Evolutionary conservation across 163 green algal species (phyloP).

Genomic region (Scenedesmus sp.): DNA sequence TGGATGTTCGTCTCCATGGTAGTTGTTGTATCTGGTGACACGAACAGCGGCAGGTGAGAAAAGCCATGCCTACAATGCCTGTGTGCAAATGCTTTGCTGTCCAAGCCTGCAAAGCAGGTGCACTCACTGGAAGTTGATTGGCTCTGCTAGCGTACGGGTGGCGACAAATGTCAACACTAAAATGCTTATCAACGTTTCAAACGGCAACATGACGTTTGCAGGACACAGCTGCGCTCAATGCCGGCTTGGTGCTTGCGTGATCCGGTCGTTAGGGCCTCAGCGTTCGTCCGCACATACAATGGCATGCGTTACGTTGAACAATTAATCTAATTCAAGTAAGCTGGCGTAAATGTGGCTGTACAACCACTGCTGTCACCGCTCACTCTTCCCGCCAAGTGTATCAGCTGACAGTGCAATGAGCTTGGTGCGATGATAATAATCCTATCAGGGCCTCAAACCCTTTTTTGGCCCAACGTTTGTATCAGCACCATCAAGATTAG

Average conservation of each 20-base stretch:
- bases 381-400: neutral
- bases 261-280: neutral
- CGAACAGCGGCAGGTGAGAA: too few species aligned
- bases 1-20: neutral
- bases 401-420: neutral
- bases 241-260: neutral
- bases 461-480: neutral
- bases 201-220: neutral
- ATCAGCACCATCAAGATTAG: neutral
- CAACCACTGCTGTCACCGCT: neutral
- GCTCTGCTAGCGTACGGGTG: neutral
- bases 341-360: neutral
- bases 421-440: neutral
- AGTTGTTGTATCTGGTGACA: neutral
- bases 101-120: neutral
- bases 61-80: neutral
- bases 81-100: neutral
- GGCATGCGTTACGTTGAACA: too few species aligned
- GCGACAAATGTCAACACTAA: neutral
- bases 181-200: too few species aligned
- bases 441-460: neutral
- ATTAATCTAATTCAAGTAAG: too few species aligned
- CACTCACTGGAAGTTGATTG: slow-evolving; percentile 3
- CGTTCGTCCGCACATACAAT: neutral
- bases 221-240: neutral